A percentile compares a stretch with the other conserved stretches of the same genome.
phyloP scores from a whole-genome alignment of 768 basidiomycete genomes.

The Lactarius pseudohatsudake region DNA sequence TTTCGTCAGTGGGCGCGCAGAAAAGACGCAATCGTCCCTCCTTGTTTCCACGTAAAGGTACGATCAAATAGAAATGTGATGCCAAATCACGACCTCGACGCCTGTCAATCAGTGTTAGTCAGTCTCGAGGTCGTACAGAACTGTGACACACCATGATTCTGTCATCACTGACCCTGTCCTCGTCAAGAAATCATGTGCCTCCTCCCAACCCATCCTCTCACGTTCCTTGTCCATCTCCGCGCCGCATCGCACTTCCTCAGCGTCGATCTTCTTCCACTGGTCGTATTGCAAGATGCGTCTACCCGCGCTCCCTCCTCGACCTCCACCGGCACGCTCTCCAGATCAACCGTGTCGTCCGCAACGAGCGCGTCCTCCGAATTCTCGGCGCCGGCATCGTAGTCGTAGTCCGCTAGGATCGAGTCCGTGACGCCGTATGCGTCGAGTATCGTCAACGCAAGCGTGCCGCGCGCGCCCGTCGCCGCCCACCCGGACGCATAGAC shows the following conservation, averaged over 20 bases:
- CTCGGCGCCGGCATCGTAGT: slow-evolving; percentile 14
- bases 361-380: slow-evolving; percentile 29
- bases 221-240: slow-evolving; percentile 61
- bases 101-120: too few relatives aligned
- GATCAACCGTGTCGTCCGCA: slow-evolving; percentile 36
- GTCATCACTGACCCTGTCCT: background rate
- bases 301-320: slow-evolving; percentile 44
- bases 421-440: slow-evolving; percentile 82
- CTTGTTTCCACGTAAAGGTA: background rate
- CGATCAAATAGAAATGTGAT: background rate
- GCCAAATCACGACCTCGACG: background rate
- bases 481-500: slow-evolving; percentile 97
- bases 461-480: slow-evolving; percentile 85
- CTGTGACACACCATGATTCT: too few relatives aligned
- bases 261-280: slow-evolving; percentile 75
- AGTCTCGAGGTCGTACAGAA: too few relatives aligned
- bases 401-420: slow-evolving; percentile 61
- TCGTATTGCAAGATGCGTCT: slow-evolving; percentile 57
- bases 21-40: background rate
- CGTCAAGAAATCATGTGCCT: slow-evolving; percentile 42
- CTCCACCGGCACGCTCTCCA: slow-evolving; percentile 50
- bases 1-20: background rate
- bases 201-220: slow-evolving; percentile 73
- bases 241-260: slow-evolving; percentile 67
- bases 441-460: slow-evolving; percentile 91